These are phyloP conservation scores for Poa annua DNA, from an alignment of 176 grass and related monocot species.

Conservation along the genomic window DNA sequence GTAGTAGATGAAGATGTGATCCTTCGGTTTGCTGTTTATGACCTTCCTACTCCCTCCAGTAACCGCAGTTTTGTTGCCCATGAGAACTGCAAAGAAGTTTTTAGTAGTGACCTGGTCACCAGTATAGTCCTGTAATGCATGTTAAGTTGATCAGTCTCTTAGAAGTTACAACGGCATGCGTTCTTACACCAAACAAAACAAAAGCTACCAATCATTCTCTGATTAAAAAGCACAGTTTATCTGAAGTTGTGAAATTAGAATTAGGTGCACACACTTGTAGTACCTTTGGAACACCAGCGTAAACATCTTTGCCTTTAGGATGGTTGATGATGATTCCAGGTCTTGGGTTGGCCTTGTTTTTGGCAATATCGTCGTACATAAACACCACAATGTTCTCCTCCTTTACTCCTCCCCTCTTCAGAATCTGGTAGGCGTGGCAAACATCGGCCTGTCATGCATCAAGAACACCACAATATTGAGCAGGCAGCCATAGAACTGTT, in stretches of 20 bases:
- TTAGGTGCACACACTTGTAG: not conserved
- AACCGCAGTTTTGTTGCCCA: slow-evolving; percentile 73
- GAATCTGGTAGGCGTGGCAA: slow-evolving; percentile 90
- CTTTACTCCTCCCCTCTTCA: slow-evolving; percentile 64
- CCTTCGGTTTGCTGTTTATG: slow-evolving; percentile 77
- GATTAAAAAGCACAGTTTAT: not conserved
- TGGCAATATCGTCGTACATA: slow-evolving; percentile 86
- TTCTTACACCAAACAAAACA: not conserved
- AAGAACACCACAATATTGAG: not conserved
- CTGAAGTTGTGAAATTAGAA: not conserved
- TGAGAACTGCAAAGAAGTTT: slow-evolving; percentile 83
- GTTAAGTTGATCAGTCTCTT: slow-evolving; percentile 18
- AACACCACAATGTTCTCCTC: slow-evolving; percentile 97
- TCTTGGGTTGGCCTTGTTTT: slow-evolving; percentile 67
- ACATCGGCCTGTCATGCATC: slow-evolving; percentile 65
- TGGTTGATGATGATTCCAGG: slow-evolving; percentile 83
- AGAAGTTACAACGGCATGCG: not conserved
- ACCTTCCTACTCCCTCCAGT: slow-evolving; percentile 95
- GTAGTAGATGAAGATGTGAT: slow-evolving; percentile 97
- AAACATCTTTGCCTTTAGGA: slow-evolving; percentile 76
- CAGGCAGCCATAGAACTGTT: slow-evolving; percentile 21
- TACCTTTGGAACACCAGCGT: slow-evolving; percentile 93
- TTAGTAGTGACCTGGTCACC: slow-evolving; percentile 63
- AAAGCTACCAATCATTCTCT: not conserved
- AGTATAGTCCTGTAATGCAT: slow-evolving; percentile 73